Evolutionary conservation across 2,329 filamentous ascomycete species (phyloP).

Genomic region (Hortaea sp.): DNA sequence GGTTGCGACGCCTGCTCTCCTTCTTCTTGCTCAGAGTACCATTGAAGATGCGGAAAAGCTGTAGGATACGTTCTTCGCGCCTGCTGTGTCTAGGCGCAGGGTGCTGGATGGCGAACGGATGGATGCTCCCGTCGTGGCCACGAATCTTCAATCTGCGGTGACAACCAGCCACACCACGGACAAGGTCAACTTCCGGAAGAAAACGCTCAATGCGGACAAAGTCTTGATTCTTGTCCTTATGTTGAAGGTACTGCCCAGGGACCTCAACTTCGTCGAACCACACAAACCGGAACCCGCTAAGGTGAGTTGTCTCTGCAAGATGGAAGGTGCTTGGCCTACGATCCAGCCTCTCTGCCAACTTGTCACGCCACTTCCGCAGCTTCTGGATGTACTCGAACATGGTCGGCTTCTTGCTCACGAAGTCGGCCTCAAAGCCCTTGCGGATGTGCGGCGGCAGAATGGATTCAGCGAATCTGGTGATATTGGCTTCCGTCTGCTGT

Average conservation of each 20-base stretch:
- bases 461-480: conserved; percentile 90
- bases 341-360: conserved; percentile 96
- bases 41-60: conserved; percentile 96
- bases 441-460: conserved; percentile 91
- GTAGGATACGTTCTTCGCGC: conserved; percentile 86
- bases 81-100: conserved; percentile 86
- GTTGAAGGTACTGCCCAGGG: conserved; percentile 90
- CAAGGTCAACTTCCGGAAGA: conserved; percentile 85
- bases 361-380: conserved; percentile 87
- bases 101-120: conserved; percentile 93
- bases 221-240: conserved; percentile 98
- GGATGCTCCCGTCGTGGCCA: conserved; percentile 93
- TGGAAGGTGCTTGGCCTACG: conserved; percentile 62
- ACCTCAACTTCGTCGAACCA: conserved; percentile 99
- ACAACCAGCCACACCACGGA: conserved; percentile 81
- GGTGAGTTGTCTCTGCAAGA: conserved; percentile 75
- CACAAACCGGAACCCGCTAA: conserved; percentile 93
- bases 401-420: conserved; percentile 87
- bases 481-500: conserved; percentile 84
- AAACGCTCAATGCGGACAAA: conserved; percentile 97
- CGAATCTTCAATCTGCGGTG: conserved; percentile 91
- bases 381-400: conserved; percentile 99
- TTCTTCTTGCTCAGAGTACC: conserved; percentile 85
- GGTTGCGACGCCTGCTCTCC: conserved; percentile 82
- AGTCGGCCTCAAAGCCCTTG: conserved; percentile 94